Evolutionary conservation across 768 basidiomycete species (phyloP), one percentile per base, ranked within the genome.

Genomic region (Xerocomus spinulosus): DNA sequence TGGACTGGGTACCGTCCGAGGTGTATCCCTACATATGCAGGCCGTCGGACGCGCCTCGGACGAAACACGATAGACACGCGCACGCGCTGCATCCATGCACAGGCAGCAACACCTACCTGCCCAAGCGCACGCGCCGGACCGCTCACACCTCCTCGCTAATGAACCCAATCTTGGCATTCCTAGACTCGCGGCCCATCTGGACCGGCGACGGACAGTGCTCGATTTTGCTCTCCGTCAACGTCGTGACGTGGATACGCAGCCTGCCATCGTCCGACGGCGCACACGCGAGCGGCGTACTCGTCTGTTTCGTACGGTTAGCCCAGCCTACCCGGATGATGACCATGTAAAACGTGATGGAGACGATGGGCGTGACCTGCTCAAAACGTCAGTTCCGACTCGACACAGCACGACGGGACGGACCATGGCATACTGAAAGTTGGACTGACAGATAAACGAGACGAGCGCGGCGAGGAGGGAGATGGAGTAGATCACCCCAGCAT

Each of bases 281-380:
- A 13, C 5, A 17, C 9, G 18, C n/a, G 10, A 39, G 21, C 3
- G 29, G 29, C 3, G 17, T 4, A 4, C 25, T 36, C 13, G 32
- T 9, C 13, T 26, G 42, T 21, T 17, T 42, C 3, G 32, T 26
- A n/a, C 21, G 48, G 18, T 33, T 40, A 10, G 45, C 36, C 18
- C 64, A 13, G 1, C 63, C 69, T 35, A 72, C 59, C 18, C 72
- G 73, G 21, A 73, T 61, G 33, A 73, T 70, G 29, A 73, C 68
- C 70, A 73, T 68, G 54, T 70, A 71, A 56, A 72, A 74, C 8
- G 69, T 66, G 59, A 73, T 73, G 4, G 66, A 67, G 43, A 71
- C 70, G 44, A 72, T 67, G 20, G 69, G 71, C 10, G 62, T 62
- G 41, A 67, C 56, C 70, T 71, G 23, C 15, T n/a, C n/a, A n/a